Percentiles rank a stretch among this genome's conserved stretches.
Evolutionary conservation across 768 basidiomycete species (phyloP).

Genomic region (Coprinopsis marcescibilis): DNA sequence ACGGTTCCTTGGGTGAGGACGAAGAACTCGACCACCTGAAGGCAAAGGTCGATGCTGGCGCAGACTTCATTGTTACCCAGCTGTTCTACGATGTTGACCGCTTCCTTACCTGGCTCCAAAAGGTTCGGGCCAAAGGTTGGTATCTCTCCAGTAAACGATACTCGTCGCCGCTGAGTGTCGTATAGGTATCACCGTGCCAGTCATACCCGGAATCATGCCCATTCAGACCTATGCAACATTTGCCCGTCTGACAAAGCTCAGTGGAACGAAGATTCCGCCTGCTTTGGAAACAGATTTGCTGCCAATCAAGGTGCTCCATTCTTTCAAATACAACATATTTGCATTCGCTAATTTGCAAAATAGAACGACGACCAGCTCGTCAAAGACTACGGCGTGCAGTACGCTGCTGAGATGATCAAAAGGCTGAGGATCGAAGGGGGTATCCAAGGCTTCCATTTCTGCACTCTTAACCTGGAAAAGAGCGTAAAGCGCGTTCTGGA

Average conservation of each 20-base stretch:
- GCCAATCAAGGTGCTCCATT: conserved; percentile 56
- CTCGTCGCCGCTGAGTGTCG: neutral
- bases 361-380: conserved; percentile 92
- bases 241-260: conserved; percentile 83
- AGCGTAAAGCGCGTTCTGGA: conserved; percentile 86
- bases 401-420: conserved; percentile 77
- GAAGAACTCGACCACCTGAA: conserved; percentile 66
- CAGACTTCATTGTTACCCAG: conserved; percentile 94
- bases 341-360: neutral
- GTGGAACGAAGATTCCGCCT: conserved; percentile 63
- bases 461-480: conserved; percentile 96
- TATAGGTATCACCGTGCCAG: conserved; percentile 80
- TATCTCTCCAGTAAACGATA: conserved; percentile 4
- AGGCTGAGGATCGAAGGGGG: conserved; percentile 49
- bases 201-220: conserved; percentile 96
- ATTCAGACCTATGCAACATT: conserved; percentile 97
- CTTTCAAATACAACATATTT: neutral
- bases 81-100: conserved; percentile 93
- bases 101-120: conserved; percentile 75
- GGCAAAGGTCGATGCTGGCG: conserved; percentile 88
- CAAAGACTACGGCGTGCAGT: conserved; percentile 88
- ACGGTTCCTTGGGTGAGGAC: conserved; percentile 51
- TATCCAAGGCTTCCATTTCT: conserved; percentile 82
- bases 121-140: conserved; percentile 68
- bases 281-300: conserved; percentile 9